These are phyloP conservation scores for Hypoxylon rickii DNA, from an alignment of 495 filamentous ascomycete species.

Conservation along the genomic window DNA sequence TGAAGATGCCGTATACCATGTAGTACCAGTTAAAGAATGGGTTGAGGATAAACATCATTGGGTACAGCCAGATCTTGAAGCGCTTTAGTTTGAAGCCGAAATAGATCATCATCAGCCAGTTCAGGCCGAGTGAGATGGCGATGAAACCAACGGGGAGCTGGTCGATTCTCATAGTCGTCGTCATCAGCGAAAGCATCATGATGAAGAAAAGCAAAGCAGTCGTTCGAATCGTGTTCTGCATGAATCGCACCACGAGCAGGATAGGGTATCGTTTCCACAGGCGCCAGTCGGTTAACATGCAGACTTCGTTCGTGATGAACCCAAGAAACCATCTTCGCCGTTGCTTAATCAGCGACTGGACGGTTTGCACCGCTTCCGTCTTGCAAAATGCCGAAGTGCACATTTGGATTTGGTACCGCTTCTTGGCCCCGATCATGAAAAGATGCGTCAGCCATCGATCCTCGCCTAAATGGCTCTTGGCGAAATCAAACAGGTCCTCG, in stretches of 20 bases:
- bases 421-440: conserved; percentile 96
- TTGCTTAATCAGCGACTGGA: conserved; percentile 87
- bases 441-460: conserved; percentile 98
- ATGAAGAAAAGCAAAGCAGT: conserved; percentile 96
- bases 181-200: conserved; percentile 85
- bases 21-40: conserved; percentile 99
- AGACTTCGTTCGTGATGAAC: conserved; percentile 97
- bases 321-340: conserved; percentile 96
- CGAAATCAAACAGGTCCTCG: conserved; percentile 95
- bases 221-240: conserved; percentile 96
- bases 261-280: conserved; percentile 92
- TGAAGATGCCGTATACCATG: conserved; percentile 88
- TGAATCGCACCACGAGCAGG: conserved; percentile 84
- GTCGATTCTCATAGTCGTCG: conserved; percentile 74
- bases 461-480: conserved; percentile 93
- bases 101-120: conserved; percentile 96
- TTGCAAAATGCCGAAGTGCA: conserved; percentile 98
- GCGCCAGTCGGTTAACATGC: conserved; percentile 94
- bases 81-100: conserved; percentile 85
- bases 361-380: conserved; percentile 93
- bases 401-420: conserved; percentile 95
- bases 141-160: conserved; percentile 94
- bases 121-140: conserved; percentile 89
- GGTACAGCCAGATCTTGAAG: conserved; percentile 93
- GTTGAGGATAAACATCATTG: conserved; percentile 93